phyloP scores from a whole-genome alignment of 2,329 filamentous ascomycete genomes.

The Didymella sp. region DNA sequence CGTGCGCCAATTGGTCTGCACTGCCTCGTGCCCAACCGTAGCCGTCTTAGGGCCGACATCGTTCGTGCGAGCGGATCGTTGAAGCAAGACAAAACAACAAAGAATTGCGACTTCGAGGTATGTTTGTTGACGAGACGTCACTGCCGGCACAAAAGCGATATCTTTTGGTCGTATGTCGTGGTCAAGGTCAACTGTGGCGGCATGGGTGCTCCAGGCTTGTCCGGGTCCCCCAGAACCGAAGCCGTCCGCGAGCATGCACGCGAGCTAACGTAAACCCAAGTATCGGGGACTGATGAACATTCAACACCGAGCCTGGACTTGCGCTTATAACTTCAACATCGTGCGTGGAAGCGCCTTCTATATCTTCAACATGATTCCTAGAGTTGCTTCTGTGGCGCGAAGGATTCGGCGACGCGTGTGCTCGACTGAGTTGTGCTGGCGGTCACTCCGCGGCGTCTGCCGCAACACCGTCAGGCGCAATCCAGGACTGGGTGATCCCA shows the following conservation, averaged over 20 bases:
- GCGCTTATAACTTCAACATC: not conserved
- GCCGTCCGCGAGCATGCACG: not conserved
- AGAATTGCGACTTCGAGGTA: not conserved
- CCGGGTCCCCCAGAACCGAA: constrained; percentile 8
- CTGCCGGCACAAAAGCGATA: not conserved
- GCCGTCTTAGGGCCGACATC: constrained; percentile 9
- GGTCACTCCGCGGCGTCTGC: constrained; percentile 1
- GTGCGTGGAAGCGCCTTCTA: not conserved
- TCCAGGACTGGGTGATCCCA: not conserved
- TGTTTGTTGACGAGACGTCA: not conserved
- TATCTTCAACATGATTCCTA: not conserved
- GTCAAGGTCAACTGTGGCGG: constrained; percentile 1
- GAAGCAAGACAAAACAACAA: not conserved
- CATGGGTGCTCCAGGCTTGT: constrained; percentile 3
- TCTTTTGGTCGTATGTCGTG: not conserved
- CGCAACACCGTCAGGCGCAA: constrained; percentile 3
- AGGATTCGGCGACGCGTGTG: constrained; percentile 2
- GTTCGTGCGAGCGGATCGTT: constrained; percentile 7
- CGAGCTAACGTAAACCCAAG: constrained; percentile 1
- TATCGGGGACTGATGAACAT: not conserved
- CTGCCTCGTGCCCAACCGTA: constrained; percentile 15
- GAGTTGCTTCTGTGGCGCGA: not conserved
- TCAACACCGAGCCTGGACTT: not conserved
- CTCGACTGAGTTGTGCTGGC: not conserved
- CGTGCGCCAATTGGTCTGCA: constrained; percentile 18